Evolutionary conservation across 352 stramenopile genomes (phyloP), one percentile per base, ranked within the genome.

Genomic region (Pythium pectinolyticum): DNA sequence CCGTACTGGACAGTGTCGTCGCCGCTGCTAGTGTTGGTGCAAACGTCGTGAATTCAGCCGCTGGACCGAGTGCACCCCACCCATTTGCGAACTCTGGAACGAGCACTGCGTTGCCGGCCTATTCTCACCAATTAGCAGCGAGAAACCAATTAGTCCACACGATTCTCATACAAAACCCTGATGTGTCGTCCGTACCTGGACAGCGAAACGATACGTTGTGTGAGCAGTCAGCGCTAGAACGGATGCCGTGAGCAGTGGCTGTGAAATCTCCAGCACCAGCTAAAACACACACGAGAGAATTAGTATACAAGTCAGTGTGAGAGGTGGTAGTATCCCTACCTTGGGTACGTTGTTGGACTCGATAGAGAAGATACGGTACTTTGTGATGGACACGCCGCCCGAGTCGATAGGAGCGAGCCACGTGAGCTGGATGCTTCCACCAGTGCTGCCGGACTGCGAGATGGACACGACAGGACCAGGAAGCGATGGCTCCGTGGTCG

Each of bases 361-460:
- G 17, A 75, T 39, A 2, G 62, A 48, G 32, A 85, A 82, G 25
- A 91, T 49, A 9, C 78, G 76, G 46, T 89, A 91, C 7, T 88
- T 88, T 6, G 54, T 80, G 25, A 91, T 79, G 2, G 67, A 46
- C 15, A 88, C 58, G 5, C 82, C 82, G 0, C 82, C 82, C 0
- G 75, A 75, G 30, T 91, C 82, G 4, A 74, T 55, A 8, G 82
- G 82, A 20, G 54, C 25, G 1, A 40, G 40, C 82, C 82, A 91
- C 7, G 54, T 37, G 5, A 91, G 57, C 9, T 28, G 57, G 5
- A 88, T 62, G 5, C 69, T 61, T 14, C 82, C 82, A 9, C 80
- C 82, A 9, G 74, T 77, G 8, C 56, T 66, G 15, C 54, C 57
- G 14, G 35, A 30, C 27, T 53, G 1, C 2, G 15, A 37, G 3